Evolutionary conservation across 1,139 yeast species (phyloP), one percentile per base, ranked within the genome.

Genomic region (Blastobotrys petasosporus): DNA sequence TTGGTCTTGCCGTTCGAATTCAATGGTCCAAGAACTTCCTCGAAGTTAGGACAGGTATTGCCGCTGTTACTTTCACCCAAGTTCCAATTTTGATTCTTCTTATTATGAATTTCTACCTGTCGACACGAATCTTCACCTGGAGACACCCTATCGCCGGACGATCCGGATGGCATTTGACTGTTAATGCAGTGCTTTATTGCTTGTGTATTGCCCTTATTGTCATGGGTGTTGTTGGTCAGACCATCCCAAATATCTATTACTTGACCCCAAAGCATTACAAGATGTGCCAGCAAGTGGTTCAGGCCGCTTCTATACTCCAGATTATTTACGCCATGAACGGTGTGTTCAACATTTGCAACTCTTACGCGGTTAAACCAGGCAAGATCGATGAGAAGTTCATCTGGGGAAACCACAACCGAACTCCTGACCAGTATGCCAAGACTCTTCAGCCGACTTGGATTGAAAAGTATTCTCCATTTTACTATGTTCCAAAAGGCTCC

Each of bases 371-470:
- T 54, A 75, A 77, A 49, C 82, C 87, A 25, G 78, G 85, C 10
- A 40, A 39, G 11, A n/a, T 46, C 6, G 49, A 55, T 65, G 41
- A 71, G 70, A 51, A 82, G 80, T 58, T 37, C 36, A 34, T 42
- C 35, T 41, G 39, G 39, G 44, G 44, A 12, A 23, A 41, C 2
- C 29, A 41, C 16, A 37, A 23, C n/a, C 66, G 79, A 9, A 37
- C 34, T 17, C 43, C 39, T 2, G 45, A 39, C 16, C 25, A 30
- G 9, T 60, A 32, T 65, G 67, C 42, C 59, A 38, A 66, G 55
- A 79, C 85, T 15, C 79, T 78, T 60, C 92, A 83, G 63, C 86
- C 94, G 32, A 80, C 82, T 75, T 84, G 94, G 94, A 79, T 84
- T 58, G 80, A 80, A 59, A 74, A 79, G 2, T 81, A 81, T 56